A percentile compares a stretch with the other conserved stretches of the same genome.
Evolutionary conservation across 2,329 filamentous ascomycete genomes (phyloP).

Genomic region (Talaromyces sp.): DNA sequence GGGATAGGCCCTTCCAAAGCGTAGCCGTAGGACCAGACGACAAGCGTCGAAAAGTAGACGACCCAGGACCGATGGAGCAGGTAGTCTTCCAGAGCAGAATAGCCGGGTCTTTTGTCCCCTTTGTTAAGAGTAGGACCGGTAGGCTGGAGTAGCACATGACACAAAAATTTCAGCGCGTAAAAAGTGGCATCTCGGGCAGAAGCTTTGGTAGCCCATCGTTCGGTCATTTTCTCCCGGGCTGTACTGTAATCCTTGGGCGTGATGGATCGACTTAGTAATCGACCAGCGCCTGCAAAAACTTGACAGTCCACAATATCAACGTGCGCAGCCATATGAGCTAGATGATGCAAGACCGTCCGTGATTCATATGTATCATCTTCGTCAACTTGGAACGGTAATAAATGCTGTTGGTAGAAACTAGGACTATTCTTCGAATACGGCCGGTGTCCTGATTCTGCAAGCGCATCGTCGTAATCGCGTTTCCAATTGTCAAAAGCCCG

Average conservation of each 20-base stretch:
- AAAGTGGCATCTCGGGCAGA: conserved; percentile 87
- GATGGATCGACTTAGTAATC: conserved; percentile 80
- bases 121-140: conserved; percentile 16
- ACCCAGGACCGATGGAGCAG: conserved; percentile 93
- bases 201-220: conserved; percentile 83
- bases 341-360: conserved; percentile 81
- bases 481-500: conserved; percentile 94
- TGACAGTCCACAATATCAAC: conserved; percentile 97
- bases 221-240: conserved; percentile 78
- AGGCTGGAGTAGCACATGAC: conserved; percentile 67
- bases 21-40: conserved; percentile 94
- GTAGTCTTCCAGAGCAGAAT: conserved; percentile 82
- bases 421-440: conserved; percentile 24
- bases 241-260: conserved; percentile 75
- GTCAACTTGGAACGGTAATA: conserved; percentile 37
- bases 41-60: conserved; percentile 84
- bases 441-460: conserved; percentile 51
- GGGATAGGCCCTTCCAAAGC: conserved; percentile 77
- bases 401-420: conserved; percentile 13
- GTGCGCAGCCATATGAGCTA: conserved; percentile 97
- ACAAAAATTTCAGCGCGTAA: conserved; percentile 85
- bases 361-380: conserved; percentile 80
- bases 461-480: conserved; percentile 78
- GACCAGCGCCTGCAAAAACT: conserved; percentile 84
- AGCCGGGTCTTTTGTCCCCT: conserved; percentile 45